phyloP scores from a whole-genome alignment of 1,284 basidiomycete genomes.

The Xerocomus amazonicus region DNA sequence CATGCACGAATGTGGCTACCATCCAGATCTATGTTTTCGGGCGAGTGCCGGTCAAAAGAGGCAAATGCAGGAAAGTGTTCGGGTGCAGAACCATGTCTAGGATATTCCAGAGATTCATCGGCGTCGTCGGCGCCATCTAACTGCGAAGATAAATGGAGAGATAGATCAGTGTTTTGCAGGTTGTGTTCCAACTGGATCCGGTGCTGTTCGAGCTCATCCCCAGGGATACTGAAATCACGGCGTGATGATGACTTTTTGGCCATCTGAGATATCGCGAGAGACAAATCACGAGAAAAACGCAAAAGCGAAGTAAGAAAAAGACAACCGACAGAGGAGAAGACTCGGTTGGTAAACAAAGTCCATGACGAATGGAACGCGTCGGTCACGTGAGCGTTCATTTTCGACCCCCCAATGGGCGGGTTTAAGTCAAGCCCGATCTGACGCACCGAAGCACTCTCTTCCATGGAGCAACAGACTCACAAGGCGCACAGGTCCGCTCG shows the following conservation, averaged over 20 bases:
- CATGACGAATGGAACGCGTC: constrained; percentile 21
- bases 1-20: constrained; percentile 54
- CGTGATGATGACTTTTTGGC: constrained; percentile 23
- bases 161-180: constrained; percentile 65
- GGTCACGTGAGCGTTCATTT: constrained; percentile 27
- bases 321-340: constrained; percentile 1
- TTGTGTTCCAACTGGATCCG: constrained; percentile 73
- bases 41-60: constrained; percentile 57
- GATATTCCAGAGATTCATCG: constrained; percentile 57
- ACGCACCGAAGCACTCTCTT: no score
- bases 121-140: constrained; percentile 40
- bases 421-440: no score
- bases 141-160: constrained; percentile 56
- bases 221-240: constrained; percentile 45
- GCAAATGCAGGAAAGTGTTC: constrained; percentile 51
- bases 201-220: constrained; percentile 66
- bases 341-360: constrained; percentile 14
- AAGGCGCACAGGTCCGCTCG: constrained; percentile 75
- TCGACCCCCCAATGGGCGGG: constrained; percentile 15
- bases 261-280: constrained; percentile 23
- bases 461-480: constrained; percentile 68
- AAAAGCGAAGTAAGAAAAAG: constrained; percentile 14
- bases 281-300: constrained; percentile 11
- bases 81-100: constrained; percentile 58
- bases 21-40: constrained; percentile 53